Evolutionary conservation across 78 protist genomes (phyloP).

Genomic region (Chrysochromulina parva): DNA sequence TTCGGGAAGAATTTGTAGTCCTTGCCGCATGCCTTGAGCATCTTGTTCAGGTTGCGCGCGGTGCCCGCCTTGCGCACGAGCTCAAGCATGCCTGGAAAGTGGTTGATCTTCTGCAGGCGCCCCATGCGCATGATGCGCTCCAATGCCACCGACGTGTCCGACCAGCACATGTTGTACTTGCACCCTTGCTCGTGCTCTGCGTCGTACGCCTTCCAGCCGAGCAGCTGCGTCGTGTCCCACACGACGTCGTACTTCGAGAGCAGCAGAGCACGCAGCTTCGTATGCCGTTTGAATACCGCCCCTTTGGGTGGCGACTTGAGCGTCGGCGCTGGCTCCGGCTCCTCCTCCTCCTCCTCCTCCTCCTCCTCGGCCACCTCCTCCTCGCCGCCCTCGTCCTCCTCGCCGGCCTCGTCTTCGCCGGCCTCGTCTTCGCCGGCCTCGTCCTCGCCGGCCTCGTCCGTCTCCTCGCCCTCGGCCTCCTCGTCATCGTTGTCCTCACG

Average conservation of each 20-base stretch:
- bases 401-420: too few species aligned
- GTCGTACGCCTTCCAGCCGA: not conserved
- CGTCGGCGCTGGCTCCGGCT: too few species aligned
- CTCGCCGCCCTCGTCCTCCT: too few species aligned
- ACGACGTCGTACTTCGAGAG: not conserved
- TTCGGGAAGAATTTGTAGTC: not conserved
- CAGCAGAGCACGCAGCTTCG: not conserved
- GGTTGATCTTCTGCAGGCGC: slow-evolving; percentile 19
- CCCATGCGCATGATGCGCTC: slow-evolving; percentile 20
- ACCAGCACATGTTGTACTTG: not conserved
- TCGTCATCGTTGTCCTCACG: too few species aligned
- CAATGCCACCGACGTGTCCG: not conserved
- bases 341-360: too few species aligned
- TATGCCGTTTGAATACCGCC: too few species aligned
- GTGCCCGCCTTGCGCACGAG: slow-evolving; percentile 19
- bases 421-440: too few species aligned
- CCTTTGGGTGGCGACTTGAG: too few species aligned
- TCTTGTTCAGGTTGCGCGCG: slow-evolving; percentile 25
- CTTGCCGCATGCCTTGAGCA: not conserved
- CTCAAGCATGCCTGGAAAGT: slow-evolving; percentile 36
- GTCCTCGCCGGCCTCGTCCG: too few species aligned
- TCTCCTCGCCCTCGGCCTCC: too few species aligned
- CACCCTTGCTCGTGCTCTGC: not conserved
- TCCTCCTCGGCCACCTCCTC: too few species aligned
- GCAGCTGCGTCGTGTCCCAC: not conserved